phyloP scores from a whole-genome alignment of 2,329 filamentous ascomycete genomes.

The Colletotrichum horii region DNA sequence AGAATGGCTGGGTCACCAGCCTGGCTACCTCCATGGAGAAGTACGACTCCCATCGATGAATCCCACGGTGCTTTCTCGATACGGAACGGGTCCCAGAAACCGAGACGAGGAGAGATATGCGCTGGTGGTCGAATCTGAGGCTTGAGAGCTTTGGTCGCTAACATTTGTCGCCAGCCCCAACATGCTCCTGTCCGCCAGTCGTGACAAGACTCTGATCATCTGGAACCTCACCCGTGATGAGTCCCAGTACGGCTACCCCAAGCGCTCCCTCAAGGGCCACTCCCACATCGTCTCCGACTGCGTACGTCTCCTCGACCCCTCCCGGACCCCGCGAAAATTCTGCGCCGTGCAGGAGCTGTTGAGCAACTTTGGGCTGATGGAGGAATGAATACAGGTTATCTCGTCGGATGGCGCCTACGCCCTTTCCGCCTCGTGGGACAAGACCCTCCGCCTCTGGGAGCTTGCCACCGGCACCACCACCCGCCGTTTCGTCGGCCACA shows the following conservation, averaged over 20 bases:
- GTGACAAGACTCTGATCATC: constrained; percentile 99
- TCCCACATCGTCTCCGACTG: constrained; percentile 99
- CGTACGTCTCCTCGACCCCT: constrained; percentile 66
- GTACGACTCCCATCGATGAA: constrained; percentile 57
- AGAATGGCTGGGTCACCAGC: constrained; percentile 98
- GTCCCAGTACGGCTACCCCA: constrained; percentile 97
- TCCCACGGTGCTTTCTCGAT: neutral
- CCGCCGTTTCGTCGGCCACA: constrained; percentile 98
- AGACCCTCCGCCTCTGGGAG: constrained; percentile 99
- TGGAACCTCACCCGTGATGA: constrained; percentile 99
- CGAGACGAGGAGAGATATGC: constrained; percentile 6
- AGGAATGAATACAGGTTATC: constrained; percentile 74
- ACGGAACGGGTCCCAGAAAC: constrained; percentile 7
- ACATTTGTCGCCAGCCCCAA: constrained; percentile 72
- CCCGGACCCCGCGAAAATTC: constrained; percentile 2
- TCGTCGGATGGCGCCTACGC: constrained; percentile 99
- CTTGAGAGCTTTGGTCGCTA: constrained; percentile 26
- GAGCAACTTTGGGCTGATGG: constrained; percentile 37
- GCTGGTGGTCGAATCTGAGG: constrained; percentile 19
- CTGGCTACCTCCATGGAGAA: constrained; percentile 99
- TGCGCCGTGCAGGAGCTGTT: neutral
- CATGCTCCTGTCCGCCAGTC: constrained; percentile 97
- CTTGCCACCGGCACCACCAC: constrained; percentile 96
- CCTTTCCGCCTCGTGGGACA: constrained; percentile 99
- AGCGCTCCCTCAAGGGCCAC: constrained; percentile 98